These are phyloP conservation scores for Kodamaea alishanica DNA, from an alignment of 1,139 yeast species.

Conservation along the genomic window DNA sequence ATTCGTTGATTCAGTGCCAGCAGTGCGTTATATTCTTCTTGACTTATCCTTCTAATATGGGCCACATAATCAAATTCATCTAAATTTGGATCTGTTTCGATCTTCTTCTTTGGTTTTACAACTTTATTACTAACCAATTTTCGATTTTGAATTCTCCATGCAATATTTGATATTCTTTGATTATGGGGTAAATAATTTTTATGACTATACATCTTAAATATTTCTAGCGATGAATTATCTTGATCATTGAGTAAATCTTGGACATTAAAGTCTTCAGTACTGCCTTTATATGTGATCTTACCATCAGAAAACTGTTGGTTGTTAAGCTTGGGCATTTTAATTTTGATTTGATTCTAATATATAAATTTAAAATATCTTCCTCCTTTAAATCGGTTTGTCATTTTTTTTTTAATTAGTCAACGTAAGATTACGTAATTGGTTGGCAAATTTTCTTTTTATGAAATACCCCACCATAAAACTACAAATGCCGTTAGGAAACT, in stretches of 20 bases:
- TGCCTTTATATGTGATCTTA: slow-evolving; percentile 14
- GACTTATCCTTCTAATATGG: slow-evolving; percentile 42
- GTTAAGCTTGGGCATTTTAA: slow-evolving; percentile 2
- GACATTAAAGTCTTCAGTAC: slow-evolving; percentile 9
- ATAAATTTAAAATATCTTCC: no score
- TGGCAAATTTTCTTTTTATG: no score
- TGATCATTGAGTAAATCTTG: slow-evolving; percentile 24
- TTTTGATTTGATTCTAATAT: background rate
- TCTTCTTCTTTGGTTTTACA: slow-evolving; percentile 11
- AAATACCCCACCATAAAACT: no score
- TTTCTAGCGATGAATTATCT: slow-evolving; percentile 34
- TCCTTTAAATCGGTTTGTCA: no score
- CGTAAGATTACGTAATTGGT: no score
- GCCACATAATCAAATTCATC: slow-evolving; percentile 50
- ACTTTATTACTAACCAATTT: slow-evolving; percentile 20
- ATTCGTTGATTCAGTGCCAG: slow-evolving; percentile 2
- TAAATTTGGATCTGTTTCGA: slow-evolving; percentile 24
- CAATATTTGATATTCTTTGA: slow-evolving; percentile 42
- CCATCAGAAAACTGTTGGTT: background rate
- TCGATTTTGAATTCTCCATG: slow-evolving; percentile 46
- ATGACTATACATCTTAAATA: slow-evolving; percentile 42
- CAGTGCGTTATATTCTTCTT: slow-evolving; percentile 30
- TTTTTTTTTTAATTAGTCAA: no score
- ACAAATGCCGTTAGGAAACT: no score
- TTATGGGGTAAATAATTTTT: slow-evolving; percentile 44